Evolutionary conservation across 331 rosid genomes (phyloP).

Genomic region (Phaseolus coccineus): DNA sequence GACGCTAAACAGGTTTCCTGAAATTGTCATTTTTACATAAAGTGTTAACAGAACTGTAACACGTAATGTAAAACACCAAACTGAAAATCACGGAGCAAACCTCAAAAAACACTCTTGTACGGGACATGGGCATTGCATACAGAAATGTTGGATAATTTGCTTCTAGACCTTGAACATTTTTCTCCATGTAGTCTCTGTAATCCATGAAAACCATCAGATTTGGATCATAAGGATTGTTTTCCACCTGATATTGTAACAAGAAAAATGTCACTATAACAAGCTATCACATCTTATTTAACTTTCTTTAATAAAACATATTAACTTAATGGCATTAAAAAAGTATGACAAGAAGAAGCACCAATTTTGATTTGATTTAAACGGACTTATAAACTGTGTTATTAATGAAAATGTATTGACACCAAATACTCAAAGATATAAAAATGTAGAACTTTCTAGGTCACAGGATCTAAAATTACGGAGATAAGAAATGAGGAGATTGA

Average conservation of each 20-base stretch:
- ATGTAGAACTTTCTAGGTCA: constrained; percentile 8
- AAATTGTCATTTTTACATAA: constrained; percentile 39
- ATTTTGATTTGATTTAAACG: constrained; percentile 32
- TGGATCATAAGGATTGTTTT: constrained; percentile 92
- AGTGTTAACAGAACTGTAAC: constrained; percentile 29
- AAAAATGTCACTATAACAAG: constrained; percentile 29
- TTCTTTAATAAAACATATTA: neutral
- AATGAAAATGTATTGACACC: neutral
- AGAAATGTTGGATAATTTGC: constrained; percentile 91
- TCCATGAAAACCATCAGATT: constrained; percentile 97
- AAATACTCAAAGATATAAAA: constrained; percentile 25
- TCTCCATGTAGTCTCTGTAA: constrained; percentile 82
- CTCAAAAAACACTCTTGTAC: constrained; percentile 93
- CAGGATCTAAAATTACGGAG: constrained; percentile 20
- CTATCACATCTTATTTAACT: constrained; percentile 16
- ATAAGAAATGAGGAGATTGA: constrained; percentile 18
- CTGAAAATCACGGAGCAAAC: constrained; percentile 54
- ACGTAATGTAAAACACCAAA: constrained; percentile 31
- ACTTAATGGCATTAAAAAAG: neutral
- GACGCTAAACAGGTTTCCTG: constrained; percentile 99
- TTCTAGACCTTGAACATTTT: constrained; percentile 65
- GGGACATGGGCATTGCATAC: constrained; percentile 93
- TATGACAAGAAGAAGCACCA: constrained; percentile 22
- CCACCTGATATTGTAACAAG: constrained; percentile 72
- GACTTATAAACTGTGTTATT: constrained; percentile 6